These are phyloP conservation scores for Colletotrichum nymphaeae DNA, from an alignment of 2,329 filamentous ascomycete genomes.

Conservation along the genomic window DNA sequence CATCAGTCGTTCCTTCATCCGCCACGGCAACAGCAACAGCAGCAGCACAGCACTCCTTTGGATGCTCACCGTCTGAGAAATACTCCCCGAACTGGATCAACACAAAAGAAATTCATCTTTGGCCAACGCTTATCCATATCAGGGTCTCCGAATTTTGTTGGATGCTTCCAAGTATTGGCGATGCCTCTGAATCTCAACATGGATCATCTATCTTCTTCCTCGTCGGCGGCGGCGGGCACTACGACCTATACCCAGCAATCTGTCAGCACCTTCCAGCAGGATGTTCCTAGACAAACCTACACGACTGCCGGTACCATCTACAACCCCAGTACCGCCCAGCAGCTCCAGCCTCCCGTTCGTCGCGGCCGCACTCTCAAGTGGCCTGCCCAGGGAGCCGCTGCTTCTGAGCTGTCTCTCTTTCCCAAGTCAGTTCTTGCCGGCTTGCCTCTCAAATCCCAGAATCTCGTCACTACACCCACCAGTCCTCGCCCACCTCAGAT, in stretches of 20 bases:
- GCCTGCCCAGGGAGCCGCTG: conserved; percentile 42
- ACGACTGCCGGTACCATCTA: conserved; percentile 69
- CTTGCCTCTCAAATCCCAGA: conserved; percentile 46
- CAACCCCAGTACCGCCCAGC: conserved; percentile 57
- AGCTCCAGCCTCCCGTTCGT: conserved; percentile 63
- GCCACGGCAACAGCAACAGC: neutral
- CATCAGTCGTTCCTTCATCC: conserved; percentile 13
- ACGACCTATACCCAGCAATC: conserved; percentile 21
- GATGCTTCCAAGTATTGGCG: conserved; percentile 11
- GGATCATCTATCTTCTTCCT: conserved; percentile 44
- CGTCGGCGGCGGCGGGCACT: conserved; percentile 9
- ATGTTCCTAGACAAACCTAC: conserved; percentile 53
- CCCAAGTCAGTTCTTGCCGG: conserved; percentile 50
- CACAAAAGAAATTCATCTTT: conserved; percentile 17
- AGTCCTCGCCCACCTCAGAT: conserved; percentile 34
- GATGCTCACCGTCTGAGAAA: conserved; percentile 10
- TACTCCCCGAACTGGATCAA: conserved; percentile 18
- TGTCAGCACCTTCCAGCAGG: conserved; percentile 32
- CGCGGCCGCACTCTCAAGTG: conserved; percentile 60
- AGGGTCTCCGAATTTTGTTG: conserved; percentile 16
- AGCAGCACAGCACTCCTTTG: neutral
- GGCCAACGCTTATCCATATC: conserved; percentile 28
- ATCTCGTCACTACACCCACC: conserved; percentile 37
- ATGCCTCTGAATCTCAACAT: conserved; percentile 40
- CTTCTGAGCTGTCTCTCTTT: conserved; percentile 48